Base-by-base conservation (phyloP, 2,329 filamentous ascomycete genomes). In the Capronia coronata region DNA sequence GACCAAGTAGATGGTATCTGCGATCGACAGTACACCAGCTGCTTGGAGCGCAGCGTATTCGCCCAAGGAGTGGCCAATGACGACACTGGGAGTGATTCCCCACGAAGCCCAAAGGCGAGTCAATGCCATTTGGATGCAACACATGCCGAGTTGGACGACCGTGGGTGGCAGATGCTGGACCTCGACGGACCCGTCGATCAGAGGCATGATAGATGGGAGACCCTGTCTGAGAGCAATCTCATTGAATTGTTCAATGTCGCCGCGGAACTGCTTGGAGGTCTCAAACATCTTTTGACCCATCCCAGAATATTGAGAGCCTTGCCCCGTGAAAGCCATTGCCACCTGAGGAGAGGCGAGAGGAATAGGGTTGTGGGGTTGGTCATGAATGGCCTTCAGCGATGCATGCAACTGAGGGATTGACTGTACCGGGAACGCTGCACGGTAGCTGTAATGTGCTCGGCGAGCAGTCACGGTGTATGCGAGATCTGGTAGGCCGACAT, bases 391-490 rank as follows among this genome's bases (percentile, higher is more conserved):
- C 42, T 58, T 59, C 32, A 69, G 56, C 1, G 63, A 62, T 0
- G 63, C 56, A 23, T 62, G 58, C 3, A 70, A 52, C 16, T 66
- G 60, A 1, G 56, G 37, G 4, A 67, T 40, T 16, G 61, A 61
- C 11, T 64, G 55, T 1, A 61, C 64, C 4, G 61, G 52, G 29
- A 68, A 59, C 3, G 64, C 61, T 4, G 64, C 59, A 13, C 71
- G 64, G 55, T 65, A 64, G 32, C 55, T 61, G 54, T 75, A 70
- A 45, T 75, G 72, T 7, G 66, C 62, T 1, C 72, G 68, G 27
- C 74, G 65, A 11, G 84, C 84, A 3, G 82, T 86, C 0, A 79
- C 82, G 1, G 80, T 83, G 65, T 86, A 87, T 0, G 82, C 76
- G 1, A 87, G 66, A 51, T 79, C 71, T 1, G 75, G 70, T 11